These are phyloP conservation scores for Pulveroboletus frians DNA, from an alignment of 768 basidiomycete genomes.

Conservation along the genomic window DNA sequence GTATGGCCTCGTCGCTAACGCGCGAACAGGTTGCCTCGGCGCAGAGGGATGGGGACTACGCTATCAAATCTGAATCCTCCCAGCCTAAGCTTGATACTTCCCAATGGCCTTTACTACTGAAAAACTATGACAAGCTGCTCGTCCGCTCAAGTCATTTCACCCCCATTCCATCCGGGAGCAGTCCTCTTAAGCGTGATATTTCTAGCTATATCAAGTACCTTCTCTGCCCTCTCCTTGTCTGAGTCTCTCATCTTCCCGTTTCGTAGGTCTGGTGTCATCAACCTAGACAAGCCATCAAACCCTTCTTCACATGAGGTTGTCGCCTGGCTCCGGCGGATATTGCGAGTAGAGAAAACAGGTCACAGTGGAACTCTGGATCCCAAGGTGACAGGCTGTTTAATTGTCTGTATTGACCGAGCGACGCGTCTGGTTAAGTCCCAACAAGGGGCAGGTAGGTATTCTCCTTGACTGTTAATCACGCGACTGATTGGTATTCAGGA, in stretches of 20 bases:
- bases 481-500: slow-evolving; percentile 39
- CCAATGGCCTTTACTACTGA: slow-evolving; percentile 94
- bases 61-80: slow-evolving; percentile 73
- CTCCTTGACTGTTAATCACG: neutral
- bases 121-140: slow-evolving; percentile 97
- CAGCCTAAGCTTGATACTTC: slow-evolving; percentile 87
- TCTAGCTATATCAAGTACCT: slow-evolving; percentile 81
- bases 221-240: neutral
- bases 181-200: slow-evolving; percentile 93
- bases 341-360: slow-evolving; percentile 96
- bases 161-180: slow-evolving; percentile 90
- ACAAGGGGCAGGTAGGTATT: slow-evolving; percentile 81
- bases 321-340: slow-evolving; percentile 95
- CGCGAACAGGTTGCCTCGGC: slow-evolving; percentile 68
- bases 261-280: slow-evolving; percentile 93
- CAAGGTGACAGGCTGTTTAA: slow-evolving; percentile 97
- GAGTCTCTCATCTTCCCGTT: slow-evolving; percentile 1
- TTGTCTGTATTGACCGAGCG: slow-evolving; percentile 98
- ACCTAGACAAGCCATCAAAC: slow-evolving; percentile 99
- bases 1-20: slow-evolving; percentile 40
- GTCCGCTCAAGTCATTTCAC: slow-evolving; percentile 96
- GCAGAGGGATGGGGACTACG: slow-evolving; percentile 69
- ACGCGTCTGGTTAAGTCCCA: slow-evolving; percentile 97
- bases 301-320: slow-evolving; percentile 99
- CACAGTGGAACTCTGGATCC: slow-evolving; percentile 99